These are phyloP conservation scores for Diaporthe vexans DNA, from an alignment of 2,329 filamentous ascomycete genomes.

Conservation along the genomic window DNA sequence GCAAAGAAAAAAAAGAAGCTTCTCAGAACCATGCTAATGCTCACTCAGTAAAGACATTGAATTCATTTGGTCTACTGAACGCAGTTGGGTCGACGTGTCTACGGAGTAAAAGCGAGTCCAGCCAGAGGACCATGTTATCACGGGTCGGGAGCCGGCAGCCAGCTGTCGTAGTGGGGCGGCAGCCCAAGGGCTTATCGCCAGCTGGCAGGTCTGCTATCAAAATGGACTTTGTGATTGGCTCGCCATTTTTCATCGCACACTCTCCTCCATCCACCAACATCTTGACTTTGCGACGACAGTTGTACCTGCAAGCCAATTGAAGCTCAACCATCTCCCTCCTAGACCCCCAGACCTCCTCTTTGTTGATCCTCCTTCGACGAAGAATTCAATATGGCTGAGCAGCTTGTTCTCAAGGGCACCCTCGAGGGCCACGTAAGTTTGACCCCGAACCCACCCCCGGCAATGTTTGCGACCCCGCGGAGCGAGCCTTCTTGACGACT, in stretches of 20 bases:
- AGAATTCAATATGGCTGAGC: conserved; percentile 81
- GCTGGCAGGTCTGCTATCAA: conserved; percentile 37
- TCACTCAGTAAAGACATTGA: too few relatives aligned
- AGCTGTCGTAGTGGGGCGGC: conserved; percentile 13
- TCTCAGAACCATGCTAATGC: too few relatives aligned
- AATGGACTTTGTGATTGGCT: conserved; percentile 33
- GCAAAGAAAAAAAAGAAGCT: too few relatives aligned
- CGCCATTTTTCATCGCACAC: conserved; percentile 41
- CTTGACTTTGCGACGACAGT: conserved; percentile 44
- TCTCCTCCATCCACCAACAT: conserved; percentile 59
- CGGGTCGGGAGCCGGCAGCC: neutral
- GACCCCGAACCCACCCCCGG: conserved; percentile 44
- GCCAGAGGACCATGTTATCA: too few relatives aligned
- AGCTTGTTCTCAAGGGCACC: conserved; percentile 96
- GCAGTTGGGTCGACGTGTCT: too few relatives aligned
- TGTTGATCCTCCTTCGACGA: conserved; percentile 51
- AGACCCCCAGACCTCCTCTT: conserved; percentile 52
- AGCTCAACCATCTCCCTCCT: conserved; percentile 50
- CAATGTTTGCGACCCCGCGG: conserved; percentile 46
- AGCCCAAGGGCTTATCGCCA: conserved; percentile 35
- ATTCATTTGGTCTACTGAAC: too few relatives aligned
- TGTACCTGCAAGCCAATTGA: conserved; percentile 42
- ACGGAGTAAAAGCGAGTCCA: too few relatives aligned
- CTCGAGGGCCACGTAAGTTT: conserved; percentile 93
- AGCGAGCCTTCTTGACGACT: conserved; percentile 19